These are phyloP conservation scores for Neonothopanus nambi DNA, from an alignment of 1,284 basidiomycete species.

Conservation along the genomic window DNA sequence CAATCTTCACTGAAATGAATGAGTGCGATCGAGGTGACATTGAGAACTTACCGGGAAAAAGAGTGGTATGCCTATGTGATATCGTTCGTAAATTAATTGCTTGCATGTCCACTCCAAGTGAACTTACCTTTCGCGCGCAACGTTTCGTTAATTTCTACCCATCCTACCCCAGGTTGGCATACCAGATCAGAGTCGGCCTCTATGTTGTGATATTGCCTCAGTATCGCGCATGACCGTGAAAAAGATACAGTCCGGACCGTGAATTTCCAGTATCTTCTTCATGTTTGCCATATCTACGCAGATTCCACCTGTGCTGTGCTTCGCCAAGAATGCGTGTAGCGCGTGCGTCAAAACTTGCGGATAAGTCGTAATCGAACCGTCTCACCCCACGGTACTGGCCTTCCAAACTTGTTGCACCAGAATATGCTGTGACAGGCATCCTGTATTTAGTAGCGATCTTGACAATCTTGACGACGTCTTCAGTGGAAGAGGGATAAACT, in stretches of 20 bases:
- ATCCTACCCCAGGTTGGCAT: constrained; percentile 82
- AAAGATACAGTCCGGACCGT: constrained; percentile 47
- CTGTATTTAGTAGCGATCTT: constrained; percentile 63
- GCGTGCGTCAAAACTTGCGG: not conserved
- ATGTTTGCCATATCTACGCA: constrained; percentile 85
- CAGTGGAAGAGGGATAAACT: constrained; percentile 56
- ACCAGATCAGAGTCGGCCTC: constrained; percentile 81
- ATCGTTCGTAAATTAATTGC: not conserved
- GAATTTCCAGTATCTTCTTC: constrained; percentile 80
- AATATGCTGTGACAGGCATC: constrained; percentile 74
- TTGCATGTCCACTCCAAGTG: not conserved
- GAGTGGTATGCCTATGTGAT: constrained; percentile 59
- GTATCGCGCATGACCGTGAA: no score
- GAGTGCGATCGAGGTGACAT: not conserved
- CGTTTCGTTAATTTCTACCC: constrained; percentile 84
- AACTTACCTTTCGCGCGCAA: constrained; percentile 62
- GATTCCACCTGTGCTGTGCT: constrained; percentile 69
- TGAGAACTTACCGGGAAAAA: constrained; percentile 79
- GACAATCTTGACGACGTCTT: constrained; percentile 70
- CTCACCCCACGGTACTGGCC: constrained; percentile 66
- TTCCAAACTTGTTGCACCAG: constrained; percentile 70
- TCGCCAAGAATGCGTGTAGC: not conserved
- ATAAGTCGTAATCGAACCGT: constrained; percentile 6
- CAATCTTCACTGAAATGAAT: constrained; percentile 48
- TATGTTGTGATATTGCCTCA: constrained; percentile 26